phyloP scores from a whole-genome alignment of 192 early-diverging fungal species.

The Coemansia sp. region DNA sequence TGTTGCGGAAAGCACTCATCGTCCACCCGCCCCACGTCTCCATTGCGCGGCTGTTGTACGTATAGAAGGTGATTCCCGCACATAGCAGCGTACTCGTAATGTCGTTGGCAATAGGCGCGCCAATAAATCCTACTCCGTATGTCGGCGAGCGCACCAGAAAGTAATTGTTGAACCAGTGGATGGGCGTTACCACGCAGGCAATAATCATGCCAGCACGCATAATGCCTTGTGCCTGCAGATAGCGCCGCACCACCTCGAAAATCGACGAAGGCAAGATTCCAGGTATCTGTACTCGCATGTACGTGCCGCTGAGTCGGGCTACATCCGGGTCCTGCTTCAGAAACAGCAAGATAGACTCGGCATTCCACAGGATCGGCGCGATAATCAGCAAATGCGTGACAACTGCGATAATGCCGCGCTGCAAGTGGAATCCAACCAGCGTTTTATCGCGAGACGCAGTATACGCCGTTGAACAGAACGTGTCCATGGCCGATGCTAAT shows the following conservation, averaged over 20 bases:
- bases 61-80: constrained; percentile 65
- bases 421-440: constrained; percentile 72
- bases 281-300: constrained; percentile 66
- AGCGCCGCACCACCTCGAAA: constrained; percentile 87
- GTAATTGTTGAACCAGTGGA: constrained; percentile 77
- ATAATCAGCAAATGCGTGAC: constrained; percentile 73
- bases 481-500: constrained; percentile 73
- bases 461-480: constrained; percentile 71
- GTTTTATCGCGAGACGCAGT: constrained; percentile 67
- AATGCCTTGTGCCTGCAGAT: constrained; percentile 85
- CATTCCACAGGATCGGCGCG: constrained; percentile 67
- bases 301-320: constrained; percentile 68
- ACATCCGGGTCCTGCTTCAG: constrained; percentile 75
- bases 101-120: constrained; percentile 79
- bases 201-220: constrained; percentile 84
- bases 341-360: constrained; percentile 67
- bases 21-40: constrained; percentile 77
- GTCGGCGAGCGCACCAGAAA: constrained; percentile 71
- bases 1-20: constrained; percentile 30
- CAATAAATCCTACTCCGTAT: constrained; percentile 73
- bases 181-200: constrained; percentile 66
- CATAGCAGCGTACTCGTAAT: constrained; percentile 77
- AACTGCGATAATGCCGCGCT: constrained; percentile 80
- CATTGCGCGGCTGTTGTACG: constrained; percentile 55
- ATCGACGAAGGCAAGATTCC: constrained; percentile 76